Conservation (phyloP, 1,139 yeast genomes). For the Saccharomyces hybrid region DNA sequence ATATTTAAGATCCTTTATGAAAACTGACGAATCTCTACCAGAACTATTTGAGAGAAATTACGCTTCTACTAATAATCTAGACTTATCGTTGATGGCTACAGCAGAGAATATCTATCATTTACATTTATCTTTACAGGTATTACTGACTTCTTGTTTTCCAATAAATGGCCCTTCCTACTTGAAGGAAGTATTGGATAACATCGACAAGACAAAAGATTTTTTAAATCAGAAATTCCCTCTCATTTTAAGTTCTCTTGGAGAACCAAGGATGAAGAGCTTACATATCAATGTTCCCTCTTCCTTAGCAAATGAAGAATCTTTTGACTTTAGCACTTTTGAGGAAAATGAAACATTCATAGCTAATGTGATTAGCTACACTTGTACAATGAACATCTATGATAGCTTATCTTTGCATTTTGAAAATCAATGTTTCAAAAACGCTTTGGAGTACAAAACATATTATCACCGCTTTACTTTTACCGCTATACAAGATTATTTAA, state of each 20-base stretch:
- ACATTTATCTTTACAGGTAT: constrained; percentile 9
- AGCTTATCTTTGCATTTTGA: constrained; percentile 13
- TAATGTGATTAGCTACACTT: constrained; percentile 10
- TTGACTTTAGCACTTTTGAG: neutral
- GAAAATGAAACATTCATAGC: constrained; percentile 10
- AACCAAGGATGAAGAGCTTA: constrained; percentile 5
- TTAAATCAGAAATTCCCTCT: constrained; percentile 1
- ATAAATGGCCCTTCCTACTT: constrained; percentile 5
- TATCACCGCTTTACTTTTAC: constrained; percentile 11
- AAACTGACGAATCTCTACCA: constrained; percentile 1
- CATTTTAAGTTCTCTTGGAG: neutral
- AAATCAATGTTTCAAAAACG: constrained; percentile 3
- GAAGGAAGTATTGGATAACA: constrained; percentile 8
- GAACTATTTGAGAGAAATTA: constrained; percentile 2
- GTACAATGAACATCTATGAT: constrained; percentile 8
- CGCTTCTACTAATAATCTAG: constrained; percentile 4
- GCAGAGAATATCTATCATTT: constrained; percentile 14
- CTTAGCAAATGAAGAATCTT: neutral
- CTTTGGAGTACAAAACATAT: constrained; percentile 6
- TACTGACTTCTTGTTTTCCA: constrained; percentile 9
- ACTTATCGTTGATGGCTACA: constrained; percentile 8
- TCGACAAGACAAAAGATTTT: constrained; percentile 5
- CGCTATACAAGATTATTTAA: constrained; percentile 3
- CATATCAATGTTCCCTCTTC: neutral
- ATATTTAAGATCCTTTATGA: constrained; percentile 10